These are phyloP conservation scores for Heteromeles arbutifolia DNA, from an alignment of 306 rosid genomes.

Conservation along the genomic window DNA sequence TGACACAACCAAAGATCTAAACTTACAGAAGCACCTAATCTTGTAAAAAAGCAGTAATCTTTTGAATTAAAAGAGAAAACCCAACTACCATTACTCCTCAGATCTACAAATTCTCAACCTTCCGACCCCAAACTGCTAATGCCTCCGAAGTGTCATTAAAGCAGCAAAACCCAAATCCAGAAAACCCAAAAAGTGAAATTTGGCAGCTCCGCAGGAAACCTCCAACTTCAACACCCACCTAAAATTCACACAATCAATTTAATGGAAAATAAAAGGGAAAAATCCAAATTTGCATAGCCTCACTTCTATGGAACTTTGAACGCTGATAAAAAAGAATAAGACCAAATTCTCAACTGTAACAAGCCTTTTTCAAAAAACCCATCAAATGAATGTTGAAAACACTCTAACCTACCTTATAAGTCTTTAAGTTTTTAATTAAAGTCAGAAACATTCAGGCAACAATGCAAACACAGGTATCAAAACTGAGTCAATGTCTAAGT, in stretches of 20 bases:
- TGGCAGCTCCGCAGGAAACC: conserved; percentile 35
- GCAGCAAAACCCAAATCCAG: conserved; percentile 21
- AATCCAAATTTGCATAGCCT: conserved; percentile 3
- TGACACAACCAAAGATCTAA: not conserved
- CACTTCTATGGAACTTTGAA: not conserved
- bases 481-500: not conserved
- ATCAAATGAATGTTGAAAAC: not conserved
- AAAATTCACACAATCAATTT: conserved; percentile 3
- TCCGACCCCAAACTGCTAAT: conserved; percentile 13
- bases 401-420: conserved; percentile 17
- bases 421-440: not conserved
- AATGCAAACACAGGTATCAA: conserved; percentile 17
- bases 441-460: conserved; percentile 7
- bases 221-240: conserved; percentile 31
- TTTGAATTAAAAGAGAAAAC: conserved; percentile 13
- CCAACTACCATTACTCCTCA: conserved; percentile 24
- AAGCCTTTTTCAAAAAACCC: conserved; percentile 13
- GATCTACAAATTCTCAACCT: conserved; percentile 32
- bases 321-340: conserved; percentile 13
- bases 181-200: conserved; percentile 24
- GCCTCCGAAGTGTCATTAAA: conserved; percentile 19
- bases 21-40: conserved; percentile 8
- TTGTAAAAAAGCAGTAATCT: conserved; percentile 17
- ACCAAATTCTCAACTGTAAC: conserved; percentile 8
- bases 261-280: not conserved